A percentile compares a stretch with the other conserved stretches of the same genome.
These are phyloP conservation scores for Phlyctochytrium arcticum DNA, from an alignment of 192 early-diverging fungal genomes.

Conservation along the genomic window DNA sequence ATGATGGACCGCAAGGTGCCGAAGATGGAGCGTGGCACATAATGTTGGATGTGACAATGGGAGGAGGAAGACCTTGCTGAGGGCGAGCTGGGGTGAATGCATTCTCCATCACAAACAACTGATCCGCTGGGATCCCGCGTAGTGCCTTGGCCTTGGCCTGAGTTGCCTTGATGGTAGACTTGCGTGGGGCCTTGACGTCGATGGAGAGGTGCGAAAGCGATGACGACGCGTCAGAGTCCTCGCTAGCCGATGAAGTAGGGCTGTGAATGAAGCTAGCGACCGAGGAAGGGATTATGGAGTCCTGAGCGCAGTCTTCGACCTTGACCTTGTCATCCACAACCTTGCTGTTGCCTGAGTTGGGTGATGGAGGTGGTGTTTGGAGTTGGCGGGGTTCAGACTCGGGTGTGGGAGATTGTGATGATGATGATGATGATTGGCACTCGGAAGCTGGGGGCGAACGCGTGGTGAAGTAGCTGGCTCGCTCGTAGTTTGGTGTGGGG, in stretches of 20 bases:
- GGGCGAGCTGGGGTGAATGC: conserved; percentile 11
- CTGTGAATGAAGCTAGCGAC: not conserved
- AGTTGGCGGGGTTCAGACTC: not conserved
- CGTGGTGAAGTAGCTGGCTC: too few species aligned
- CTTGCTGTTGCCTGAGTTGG: not conserved
- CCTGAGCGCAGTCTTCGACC: not conserved
- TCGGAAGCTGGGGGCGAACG: too few species aligned
- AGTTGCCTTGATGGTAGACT: not conserved
- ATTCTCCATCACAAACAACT: conserved; percentile 22
- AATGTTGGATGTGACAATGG: not conserved
- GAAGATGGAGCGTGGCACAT: not conserved
- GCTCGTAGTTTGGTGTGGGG: too few species aligned
- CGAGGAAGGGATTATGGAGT: not conserved
- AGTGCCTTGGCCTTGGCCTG: not conserved
- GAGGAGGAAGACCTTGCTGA: not conserved
- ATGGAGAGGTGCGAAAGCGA: not conserved
- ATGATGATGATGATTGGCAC: not conserved
- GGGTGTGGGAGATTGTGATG: not conserved
- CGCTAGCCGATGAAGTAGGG: not conserved
- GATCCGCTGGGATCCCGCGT: conserved; percentile 8
- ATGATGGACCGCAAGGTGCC: too few species aligned
- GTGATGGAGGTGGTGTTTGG: conserved; percentile 12
- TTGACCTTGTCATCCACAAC: not conserved
- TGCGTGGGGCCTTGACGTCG: not conserved
- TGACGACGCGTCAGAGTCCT: not conserved